These are phyloP conservation scores for Eutypella sp. DNA, from an alignment of 2,329 filamentous ascomycete species.

Conservation along the genomic window DNA sequence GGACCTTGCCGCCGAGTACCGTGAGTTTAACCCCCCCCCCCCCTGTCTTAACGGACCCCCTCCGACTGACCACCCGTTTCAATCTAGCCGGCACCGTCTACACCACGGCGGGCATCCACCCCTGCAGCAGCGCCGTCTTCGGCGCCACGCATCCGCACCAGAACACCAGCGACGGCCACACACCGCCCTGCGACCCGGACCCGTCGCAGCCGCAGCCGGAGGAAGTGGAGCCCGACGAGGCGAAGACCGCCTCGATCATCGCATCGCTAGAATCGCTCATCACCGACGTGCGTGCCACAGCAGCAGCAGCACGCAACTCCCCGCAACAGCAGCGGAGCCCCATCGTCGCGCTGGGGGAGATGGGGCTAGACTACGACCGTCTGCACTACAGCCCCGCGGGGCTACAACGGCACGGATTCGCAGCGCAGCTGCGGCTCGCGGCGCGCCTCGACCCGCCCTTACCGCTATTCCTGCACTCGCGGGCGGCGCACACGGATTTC, in stretches of 20 bases:
- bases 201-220: constrained; percentile 43
- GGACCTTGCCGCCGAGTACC: constrained; percentile 66
- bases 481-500: constrained; percentile 83
- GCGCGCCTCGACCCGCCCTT: constrained; percentile 64
- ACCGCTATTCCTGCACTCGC: constrained; percentile 87
- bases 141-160: constrained; percentile 45
- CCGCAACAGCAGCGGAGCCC: constrained; percentile 28
- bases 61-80: too few species aligned
- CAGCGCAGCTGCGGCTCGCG: constrained; percentile 74
- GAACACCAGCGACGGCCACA: constrained; percentile 39
- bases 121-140: constrained; percentile 80
- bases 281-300: constrained; percentile 44
- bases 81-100: constrained; percentile 71
- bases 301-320: constrained; percentile 26
- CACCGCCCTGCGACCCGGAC: constrained; percentile 50
- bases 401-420: constrained; percentile 80
- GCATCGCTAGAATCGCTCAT: constrained; percentile 61
- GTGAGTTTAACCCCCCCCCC: constrained; percentile 42
- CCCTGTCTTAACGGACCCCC: background rate
- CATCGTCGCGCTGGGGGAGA: constrained; percentile 83
- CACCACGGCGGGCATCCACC: constrained; percentile 89
- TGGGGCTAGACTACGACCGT: constrained; percentile 94
- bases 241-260: constrained; percentile 46
- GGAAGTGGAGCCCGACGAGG: constrained; percentile 40
- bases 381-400: constrained; percentile 75